Base-by-base conservation (phyloP, 176 grass and related monocot genomes). In the Cocos nucifera region DNA sequence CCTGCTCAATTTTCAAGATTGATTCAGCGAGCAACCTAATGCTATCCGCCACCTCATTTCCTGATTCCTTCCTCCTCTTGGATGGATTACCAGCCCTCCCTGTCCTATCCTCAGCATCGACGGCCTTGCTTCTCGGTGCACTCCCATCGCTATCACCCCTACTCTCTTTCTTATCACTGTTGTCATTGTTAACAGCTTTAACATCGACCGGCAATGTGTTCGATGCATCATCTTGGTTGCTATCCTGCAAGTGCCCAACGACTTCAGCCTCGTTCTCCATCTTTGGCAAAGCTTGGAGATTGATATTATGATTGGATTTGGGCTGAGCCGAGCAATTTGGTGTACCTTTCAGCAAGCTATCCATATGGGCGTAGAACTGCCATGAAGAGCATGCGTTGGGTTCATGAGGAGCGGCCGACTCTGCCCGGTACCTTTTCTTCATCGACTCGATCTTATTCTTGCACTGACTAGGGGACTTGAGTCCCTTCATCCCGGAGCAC, bases 391-490 rank as follows among this genome's bases (percentile, higher is more conserved):
- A 59, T 0, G 49, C 24, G 51, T 51, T 55, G 26, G 59, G 26
- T 18, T 62, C 58, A n/a, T 59, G 49, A 15, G 26, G 76, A 0
- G 75, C 77, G 14, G 79, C 73, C 1, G 87, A 81, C 81, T 92
- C 93, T 0, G 93, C 79, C 26, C 93, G 67, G 77, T 92, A 98
- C 19, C 93, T 65, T 76, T 98, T 98, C 93, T 98, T 92, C 93
- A 92, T 92, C 23, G 93, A 91, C 75, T 98, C 93, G 62, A 98
- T 72, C 84, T 98, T 98, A 76, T 98, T 98, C 79, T 98, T 98
- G 82, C 93, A 98, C 76, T 92, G 93, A 22, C 80, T 98, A 58
- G 93, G 81, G 0, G 84, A 86, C 84, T 92, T 98, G 66, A 65
- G 6, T 51, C 63, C 75, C 61, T 84, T 18, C 56, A 39, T 22